phyloP scores from a whole-genome alignment of 1,284 basidiomycete species.

The Ceratobasidium sp. region DNA sequence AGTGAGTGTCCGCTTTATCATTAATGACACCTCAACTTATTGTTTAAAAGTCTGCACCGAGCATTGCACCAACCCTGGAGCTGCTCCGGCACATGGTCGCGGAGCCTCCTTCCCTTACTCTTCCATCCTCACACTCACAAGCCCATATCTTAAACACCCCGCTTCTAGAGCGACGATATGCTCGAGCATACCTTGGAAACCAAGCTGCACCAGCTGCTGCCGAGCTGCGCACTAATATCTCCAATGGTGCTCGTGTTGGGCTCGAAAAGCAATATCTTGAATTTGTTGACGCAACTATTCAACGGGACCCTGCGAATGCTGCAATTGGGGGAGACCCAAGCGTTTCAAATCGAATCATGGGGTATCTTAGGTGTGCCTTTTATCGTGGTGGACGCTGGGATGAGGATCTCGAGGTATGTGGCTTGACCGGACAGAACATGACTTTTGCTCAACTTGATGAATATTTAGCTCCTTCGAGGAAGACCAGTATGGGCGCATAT shows the following conservation, averaged over 20 bases:
- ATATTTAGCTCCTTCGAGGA: conserved; percentile 74
- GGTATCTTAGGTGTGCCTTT: conserved; percentile 82
- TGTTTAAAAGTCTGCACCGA: conserved; percentile 24
- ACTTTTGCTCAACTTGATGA: neutral
- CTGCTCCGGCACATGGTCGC: conserved; percentile 74
- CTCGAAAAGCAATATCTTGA: conserved; percentile 88
- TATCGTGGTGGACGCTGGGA: conserved; percentile 87
- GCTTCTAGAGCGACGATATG: conserved; percentile 75
- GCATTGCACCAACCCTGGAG: conserved; percentile 71
- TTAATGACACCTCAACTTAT: neutral
- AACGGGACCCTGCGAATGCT: conserved; percentile 85
- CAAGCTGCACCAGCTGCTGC: conserved; percentile 72
- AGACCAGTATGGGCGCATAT: conserved; percentile 93
- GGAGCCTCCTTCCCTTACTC: conserved; percentile 66
- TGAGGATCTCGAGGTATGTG: conserved; percentile 80
- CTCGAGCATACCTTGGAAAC: conserved; percentile 75
- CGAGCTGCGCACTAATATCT: conserved; percentile 72
- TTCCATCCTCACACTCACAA: conserved; percentile 76
- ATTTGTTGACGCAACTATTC: conserved; percentile 86
- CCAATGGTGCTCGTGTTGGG: conserved; percentile 75
- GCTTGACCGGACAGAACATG: conserved; percentile 12
- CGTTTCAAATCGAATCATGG: conserved; percentile 87
- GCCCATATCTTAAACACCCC: conserved; percentile 82
- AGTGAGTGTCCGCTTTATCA: conserved; percentile 57
- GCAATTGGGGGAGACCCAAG: conserved; percentile 92